Evolutionary conservation across 768 basidiomycete genomes (phyloP).

Genomic region (Russula olivacea): DNA sequence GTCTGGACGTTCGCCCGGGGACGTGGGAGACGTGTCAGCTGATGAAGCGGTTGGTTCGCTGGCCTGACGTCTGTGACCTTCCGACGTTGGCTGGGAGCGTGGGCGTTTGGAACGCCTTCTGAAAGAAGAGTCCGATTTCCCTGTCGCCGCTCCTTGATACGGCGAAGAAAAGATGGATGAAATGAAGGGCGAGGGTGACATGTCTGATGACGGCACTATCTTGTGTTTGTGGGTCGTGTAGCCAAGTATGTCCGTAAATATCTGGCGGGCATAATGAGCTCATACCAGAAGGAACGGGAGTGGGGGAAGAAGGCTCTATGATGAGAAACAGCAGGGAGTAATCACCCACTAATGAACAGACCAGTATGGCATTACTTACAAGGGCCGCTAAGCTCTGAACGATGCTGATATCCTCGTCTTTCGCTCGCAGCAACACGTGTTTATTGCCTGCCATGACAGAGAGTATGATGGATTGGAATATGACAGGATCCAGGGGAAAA

Average conservation of each 20-base stretch:
- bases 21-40: conserved; percentile 1
- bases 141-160: conserved; percentile 27
- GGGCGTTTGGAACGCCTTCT: conserved; percentile 14
- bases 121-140: conserved; percentile 8
- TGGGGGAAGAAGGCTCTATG: neutral
- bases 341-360: neutral
- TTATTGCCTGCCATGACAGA: conserved; percentile 58
- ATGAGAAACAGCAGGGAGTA: neutral
- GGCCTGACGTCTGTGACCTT: neutral
- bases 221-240: conserved; percentile 52
- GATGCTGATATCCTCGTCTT: conserved; percentile 56
- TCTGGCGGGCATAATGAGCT: conserved; percentile 38
- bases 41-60: conserved; percentile 10
- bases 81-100: neutral
- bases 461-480: conserved; percentile 61
- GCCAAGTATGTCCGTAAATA: conserved; percentile 54
- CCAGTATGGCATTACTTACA: conserved; percentile 38
- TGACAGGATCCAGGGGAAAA: conserved; percentile 54
- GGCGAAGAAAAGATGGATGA: conserved; percentile 36
- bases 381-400: conserved; percentile 53
- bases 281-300: neutral
- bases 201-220: conserved; percentile 32
- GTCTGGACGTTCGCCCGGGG: conserved; percentile 7
- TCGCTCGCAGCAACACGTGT: conserved; percentile 58
- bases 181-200: conserved; percentile 32